Percentiles rank a stretch among this genome's conserved stretches.
These are phyloP conservation scores for Heterobasidion occidentale DNA, from an alignment of 1,284 basidiomycete genomes.

Conservation along the genomic window DNA sequence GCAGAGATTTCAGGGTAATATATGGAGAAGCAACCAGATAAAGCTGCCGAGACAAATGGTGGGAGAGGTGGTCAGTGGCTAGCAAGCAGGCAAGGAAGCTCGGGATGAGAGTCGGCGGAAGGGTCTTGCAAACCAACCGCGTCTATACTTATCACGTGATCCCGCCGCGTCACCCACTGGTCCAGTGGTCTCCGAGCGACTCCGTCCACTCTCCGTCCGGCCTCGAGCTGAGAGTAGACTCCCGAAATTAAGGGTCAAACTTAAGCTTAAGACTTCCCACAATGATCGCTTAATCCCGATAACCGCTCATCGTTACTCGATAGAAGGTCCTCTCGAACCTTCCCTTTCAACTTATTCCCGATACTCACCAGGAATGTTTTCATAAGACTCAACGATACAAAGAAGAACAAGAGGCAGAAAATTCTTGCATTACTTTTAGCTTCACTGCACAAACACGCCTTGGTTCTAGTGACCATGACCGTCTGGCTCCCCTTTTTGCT, in stretches of 20 bases:
- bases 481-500: constrained; percentile 74
- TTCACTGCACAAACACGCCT: not conserved
- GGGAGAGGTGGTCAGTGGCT: not conserved
- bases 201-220: no score
- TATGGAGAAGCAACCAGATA: not conserved
- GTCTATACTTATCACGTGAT: constrained; percentile 1
- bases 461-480: constrained; percentile 39
- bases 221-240: not conserved
- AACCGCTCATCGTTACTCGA: no score
- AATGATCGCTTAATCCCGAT: no score
- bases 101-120: not conserved
- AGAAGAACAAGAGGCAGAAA: not conserved
- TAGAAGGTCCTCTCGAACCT: no score
- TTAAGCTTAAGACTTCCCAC: no score
- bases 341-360: no score
- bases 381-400: no score
- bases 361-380: no score
- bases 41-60: not conserved
- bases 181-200: no score
- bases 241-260: no score
- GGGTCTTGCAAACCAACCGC: not conserved
- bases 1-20: not conserved
- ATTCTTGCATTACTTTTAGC: not conserved
- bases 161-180: not conserved
- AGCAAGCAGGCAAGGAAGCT: not conserved